Evolutionary conservation across 1,284 basidiomycete species (phyloP).

Genomic region (Ganoderma sp.): DNA sequence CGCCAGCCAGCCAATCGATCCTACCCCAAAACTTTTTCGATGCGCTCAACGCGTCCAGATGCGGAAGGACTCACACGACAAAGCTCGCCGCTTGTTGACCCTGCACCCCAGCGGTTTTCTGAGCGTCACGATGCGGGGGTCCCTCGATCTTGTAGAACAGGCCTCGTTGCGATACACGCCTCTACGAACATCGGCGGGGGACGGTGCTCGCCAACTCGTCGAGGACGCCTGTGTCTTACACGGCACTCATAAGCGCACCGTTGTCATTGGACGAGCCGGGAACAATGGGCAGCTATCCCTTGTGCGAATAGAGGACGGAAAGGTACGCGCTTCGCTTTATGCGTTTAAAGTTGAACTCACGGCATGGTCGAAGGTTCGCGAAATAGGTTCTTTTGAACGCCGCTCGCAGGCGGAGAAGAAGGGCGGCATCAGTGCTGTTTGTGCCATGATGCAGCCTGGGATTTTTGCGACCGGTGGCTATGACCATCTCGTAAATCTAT

Average conservation of each 20-base stretch:
- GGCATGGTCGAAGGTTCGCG: conserved; percentile 18
- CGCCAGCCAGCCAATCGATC: neutral
- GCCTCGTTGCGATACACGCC: conserved; percentile 2
- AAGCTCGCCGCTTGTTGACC: conserved; percentile 48
- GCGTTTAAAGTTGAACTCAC: neutral
- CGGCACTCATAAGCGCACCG: conserved; percentile 34
- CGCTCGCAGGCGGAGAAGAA: conserved; percentile 43
- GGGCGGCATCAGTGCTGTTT: conserved; percentile 50
- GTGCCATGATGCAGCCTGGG: conserved; percentile 46
- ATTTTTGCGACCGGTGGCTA: conserved; percentile 57
- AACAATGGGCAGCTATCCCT: conserved; percentile 45
- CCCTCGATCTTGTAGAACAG: conserved; percentile 40
- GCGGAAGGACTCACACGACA: conserved; percentile 44
- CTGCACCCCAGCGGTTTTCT: conserved; percentile 27
- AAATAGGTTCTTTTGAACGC: conserved; percentile 35
- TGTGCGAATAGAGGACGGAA: conserved; percentile 24
- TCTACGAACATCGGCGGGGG: conserved; percentile 15
- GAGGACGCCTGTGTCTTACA: conserved; percentile 52
- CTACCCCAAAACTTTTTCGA: neutral
- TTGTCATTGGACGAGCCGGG: conserved; percentile 49
- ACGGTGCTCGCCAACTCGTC: conserved; percentile 35
- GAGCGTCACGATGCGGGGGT: conserved; percentile 47
- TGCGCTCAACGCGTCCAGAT: conserved; percentile 20
- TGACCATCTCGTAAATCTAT: conserved; percentile 55
- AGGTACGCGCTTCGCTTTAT: conserved; percentile 5